Base-by-base conservation (phyloP, 169 alveolate species). In the Perkinsus marinus region DNA sequence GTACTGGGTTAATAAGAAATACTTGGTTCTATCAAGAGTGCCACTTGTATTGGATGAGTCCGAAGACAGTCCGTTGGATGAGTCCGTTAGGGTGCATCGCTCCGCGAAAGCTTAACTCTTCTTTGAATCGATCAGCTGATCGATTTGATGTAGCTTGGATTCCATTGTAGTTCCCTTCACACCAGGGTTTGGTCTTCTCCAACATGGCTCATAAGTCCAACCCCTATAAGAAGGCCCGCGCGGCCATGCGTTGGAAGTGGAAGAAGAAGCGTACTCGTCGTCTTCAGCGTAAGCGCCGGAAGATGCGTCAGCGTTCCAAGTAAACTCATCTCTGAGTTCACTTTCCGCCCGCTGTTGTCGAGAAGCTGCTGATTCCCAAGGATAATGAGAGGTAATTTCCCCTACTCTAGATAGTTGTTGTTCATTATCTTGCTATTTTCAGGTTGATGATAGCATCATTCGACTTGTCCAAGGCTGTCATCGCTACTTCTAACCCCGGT, bases 191-290 rank as follows among this genome's bases (percentile, higher is more conserved):
- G 79, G 79, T 57, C 79, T 57, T 57, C 79, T 57, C 79, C 91
- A 90, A 57, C 39, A 90, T 90, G 91, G 91, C 68, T 26, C 91
- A 90, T 47, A 90, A 90, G 46, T 39, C 69, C 68, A 90, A 90
- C 69, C 91, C 91, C 68, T 90, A 90, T 47, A 90, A 90, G 91
- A 90, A 90, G 57, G 91, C 91, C 79, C 91, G 91, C 39, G 43
- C 91, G 41, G 91, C 91, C 43, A 39, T 90, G 69, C 91, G 91
- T 47, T 90, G 91, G 91, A 90, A 90, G 98, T 96, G 98, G 98
- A 96, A 96, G 96, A 96, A 96, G 96, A 96, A 96, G 97, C 95
- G 98, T 94, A 96, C 98, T 37, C 96, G 97, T 68, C 97, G 98
- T 93, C 95, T 96, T 91, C 98, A 96, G 93, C 94, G 97, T 68